These are phyloP conservation scores for Cordyceps cicadae DNA, from an alignment of 2,329 filamentous ascomycete genomes.

Conservation along the genomic window DNA sequence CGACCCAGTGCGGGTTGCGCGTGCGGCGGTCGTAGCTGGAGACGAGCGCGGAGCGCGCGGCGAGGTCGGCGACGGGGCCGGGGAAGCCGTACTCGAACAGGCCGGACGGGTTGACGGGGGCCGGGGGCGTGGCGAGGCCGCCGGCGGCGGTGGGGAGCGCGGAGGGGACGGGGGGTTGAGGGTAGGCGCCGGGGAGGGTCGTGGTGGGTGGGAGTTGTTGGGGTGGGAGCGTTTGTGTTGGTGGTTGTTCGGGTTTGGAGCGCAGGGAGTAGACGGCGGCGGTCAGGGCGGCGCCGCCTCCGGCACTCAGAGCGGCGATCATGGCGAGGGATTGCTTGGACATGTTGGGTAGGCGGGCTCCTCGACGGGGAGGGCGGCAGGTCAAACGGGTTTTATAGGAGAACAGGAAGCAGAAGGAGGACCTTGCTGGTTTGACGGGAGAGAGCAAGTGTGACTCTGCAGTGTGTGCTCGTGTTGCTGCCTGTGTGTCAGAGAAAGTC, in stretches of 20 bases:
- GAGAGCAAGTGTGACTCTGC: too few species aligned
- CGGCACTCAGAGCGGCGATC: constrained; percentile 67
- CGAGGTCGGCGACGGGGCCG: constrained; percentile 77
- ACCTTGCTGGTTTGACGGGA: too few species aligned
- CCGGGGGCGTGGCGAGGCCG: constrained; percentile 19
- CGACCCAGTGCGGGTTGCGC: constrained; percentile 89
- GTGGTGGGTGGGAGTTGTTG: constrained; percentile 12
- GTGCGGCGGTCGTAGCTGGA: constrained; percentile 86
- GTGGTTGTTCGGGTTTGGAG: constrained; percentile 32
- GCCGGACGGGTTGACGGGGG: constrained; percentile 63
- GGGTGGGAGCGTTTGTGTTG: background rate
- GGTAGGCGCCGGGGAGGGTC: constrained; percentile 22
- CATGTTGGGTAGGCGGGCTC: constrained; percentile 42
- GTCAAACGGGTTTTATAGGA: constrained; percentile 14
- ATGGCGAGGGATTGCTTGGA: constrained; percentile 70
- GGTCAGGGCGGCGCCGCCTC: constrained; percentile 67
- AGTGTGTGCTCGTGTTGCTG: background rate
- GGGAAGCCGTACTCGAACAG: constrained; percentile 87
- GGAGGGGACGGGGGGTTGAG: constrained; percentile 16
- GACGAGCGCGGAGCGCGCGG: constrained; percentile 65
- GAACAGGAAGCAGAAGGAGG: background rate
- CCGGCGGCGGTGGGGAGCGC: constrained; percentile 41
- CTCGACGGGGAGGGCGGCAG: background rate
- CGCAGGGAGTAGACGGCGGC: constrained; percentile 57
- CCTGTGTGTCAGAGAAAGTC: background rate